These are phyloP conservation scores for Fragaria nilgerrensis DNA, from an alignment of 306 rosid genomes.

Conservation along the genomic window DNA sequence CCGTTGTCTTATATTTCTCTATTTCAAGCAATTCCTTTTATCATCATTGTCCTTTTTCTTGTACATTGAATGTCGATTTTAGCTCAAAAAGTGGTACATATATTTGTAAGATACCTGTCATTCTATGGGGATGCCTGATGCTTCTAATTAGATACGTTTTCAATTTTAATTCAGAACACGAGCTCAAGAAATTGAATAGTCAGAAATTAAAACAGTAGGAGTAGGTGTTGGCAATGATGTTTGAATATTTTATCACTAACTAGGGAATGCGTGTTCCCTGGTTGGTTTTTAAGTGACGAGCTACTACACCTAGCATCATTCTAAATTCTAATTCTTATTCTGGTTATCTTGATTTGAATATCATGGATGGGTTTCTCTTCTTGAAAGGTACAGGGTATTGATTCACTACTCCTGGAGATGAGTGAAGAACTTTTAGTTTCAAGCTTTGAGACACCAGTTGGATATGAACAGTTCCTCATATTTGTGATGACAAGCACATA, in stretches of 20 bases:
- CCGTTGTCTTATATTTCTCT: not conserved
- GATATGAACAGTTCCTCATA: not conserved
- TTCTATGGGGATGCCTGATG: not conserved
- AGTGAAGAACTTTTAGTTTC: not conserved
- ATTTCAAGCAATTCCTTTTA: not conserved
- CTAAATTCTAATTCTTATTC: slow-evolving; percentile 1
- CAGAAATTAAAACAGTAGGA: not conserved
- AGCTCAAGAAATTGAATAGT: not conserved
- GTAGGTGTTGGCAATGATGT: slow-evolving; percentile 13
- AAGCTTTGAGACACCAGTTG: not conserved
- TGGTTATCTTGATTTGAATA: not conserved
- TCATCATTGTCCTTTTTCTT: not conserved
- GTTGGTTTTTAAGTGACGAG: not conserved
- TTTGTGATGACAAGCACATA: not conserved
- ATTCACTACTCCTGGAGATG: not conserved
- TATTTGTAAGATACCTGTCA: not conserved
- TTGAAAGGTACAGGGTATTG: not conserved
- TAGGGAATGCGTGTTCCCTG: not conserved
- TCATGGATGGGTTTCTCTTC: not conserved
- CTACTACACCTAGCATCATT: not conserved
- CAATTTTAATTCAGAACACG: not conserved
- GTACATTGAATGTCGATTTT: not conserved
- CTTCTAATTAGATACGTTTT: not conserved
- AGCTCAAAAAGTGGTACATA: not conserved
- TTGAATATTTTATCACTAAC: not conserved